Percentiles rank a stretch among this genome's conserved stretches.
These are phyloP conservation scores for Moelleriella libera DNA, from an alignment of 2,329 filamentous ascomycete species.

Conservation along the genomic window DNA sequence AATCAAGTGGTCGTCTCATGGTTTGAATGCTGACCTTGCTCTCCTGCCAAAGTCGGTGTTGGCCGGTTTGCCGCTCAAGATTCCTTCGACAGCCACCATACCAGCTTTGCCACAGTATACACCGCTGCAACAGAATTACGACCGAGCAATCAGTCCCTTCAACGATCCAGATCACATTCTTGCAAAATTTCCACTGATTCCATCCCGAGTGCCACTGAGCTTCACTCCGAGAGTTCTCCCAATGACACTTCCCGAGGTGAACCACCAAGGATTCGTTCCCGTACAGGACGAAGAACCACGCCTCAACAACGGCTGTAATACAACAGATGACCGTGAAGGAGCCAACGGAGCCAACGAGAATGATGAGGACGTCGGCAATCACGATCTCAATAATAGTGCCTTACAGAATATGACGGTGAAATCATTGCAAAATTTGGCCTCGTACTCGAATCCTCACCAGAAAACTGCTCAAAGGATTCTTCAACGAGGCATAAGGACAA, in stretches of 20 bases:
- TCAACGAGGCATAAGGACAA: slow-evolving; percentile 15
- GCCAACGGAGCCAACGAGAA: too few relatives aligned
- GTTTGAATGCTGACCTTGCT: slow-evolving; percentile 15
- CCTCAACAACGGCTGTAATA: not conserved
- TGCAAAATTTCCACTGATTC: slow-evolving; percentile 12
- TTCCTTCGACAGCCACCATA: slow-evolving; percentile 4
- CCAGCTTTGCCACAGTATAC: slow-evolving; percentile 25
- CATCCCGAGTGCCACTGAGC: slow-evolving; percentile 6
- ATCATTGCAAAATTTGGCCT: slow-evolving; percentile 37
- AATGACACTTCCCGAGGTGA: not conserved
- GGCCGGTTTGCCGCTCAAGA: slow-evolving; percentile 19
- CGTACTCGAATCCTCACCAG: slow-evolving; percentile 40
- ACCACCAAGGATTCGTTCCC: too few relatives aligned
- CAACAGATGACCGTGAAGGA: not conserved
- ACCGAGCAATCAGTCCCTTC: slow-evolving; percentile 32
- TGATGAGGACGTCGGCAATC: slow-evolving; percentile 13
- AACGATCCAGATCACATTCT: slow-evolving; percentile 11
- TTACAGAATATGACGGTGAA: slow-evolving; percentile 28
- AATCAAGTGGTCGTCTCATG: slow-evolving; percentile 22
- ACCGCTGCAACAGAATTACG: slow-evolving; percentile 39
- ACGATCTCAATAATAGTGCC: slow-evolving; percentile 14
- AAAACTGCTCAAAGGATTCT: slow-evolving; percentile 34
- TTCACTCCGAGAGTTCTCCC: not conserved
- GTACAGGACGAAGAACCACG: not conserved
- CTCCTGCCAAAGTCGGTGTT: slow-evolving; percentile 22